Percentiles rank a stretch among this genome's conserved stretches.
These are phyloP conservation scores for Plasmodium inui DNA, from an alignment of 169 alveolate genomes.

Conservation along the genomic window DNA sequence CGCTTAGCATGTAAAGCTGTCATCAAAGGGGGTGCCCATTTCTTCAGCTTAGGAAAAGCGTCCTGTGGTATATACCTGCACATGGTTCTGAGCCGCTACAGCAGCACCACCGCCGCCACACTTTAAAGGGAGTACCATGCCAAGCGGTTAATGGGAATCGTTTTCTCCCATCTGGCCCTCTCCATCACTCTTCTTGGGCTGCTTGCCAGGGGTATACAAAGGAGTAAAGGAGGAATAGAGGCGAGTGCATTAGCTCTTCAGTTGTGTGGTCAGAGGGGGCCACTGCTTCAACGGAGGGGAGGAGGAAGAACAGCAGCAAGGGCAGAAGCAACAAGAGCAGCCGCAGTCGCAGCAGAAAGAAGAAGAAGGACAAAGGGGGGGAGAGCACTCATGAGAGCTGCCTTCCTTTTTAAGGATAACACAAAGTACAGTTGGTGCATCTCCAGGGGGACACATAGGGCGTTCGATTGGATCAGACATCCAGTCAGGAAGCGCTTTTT, in stretches of 20 bases:
- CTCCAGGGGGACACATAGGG: not conserved
- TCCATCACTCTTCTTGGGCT: not conserved
- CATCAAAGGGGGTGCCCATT: not conserved
- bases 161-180: not conserved
- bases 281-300: not conserved
- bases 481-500: not conserved
- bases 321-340: too few species aligned
- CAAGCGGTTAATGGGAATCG: conserved; percentile 31
- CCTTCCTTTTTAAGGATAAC: conserved; percentile 1
- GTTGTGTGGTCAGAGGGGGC: not conserved
- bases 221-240: not conserved
- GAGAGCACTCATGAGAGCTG: not conserved
- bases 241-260: not conserved
- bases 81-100: too few species aligned
- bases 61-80: not conserved
- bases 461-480: not conserved
- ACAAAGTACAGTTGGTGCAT: not conserved
- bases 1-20: not conserved
- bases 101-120: not conserved
- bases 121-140: not conserved
- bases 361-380: too few species aligned
- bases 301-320: not conserved
- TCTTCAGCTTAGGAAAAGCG: not conserved
- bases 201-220: conserved; percentile 49
- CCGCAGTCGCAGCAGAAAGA: too few species aligned